Evolutionary conservation across 495 filamentous ascomycete species (phyloP).

Genomic region (Eremomyces bilateralis): DNA sequence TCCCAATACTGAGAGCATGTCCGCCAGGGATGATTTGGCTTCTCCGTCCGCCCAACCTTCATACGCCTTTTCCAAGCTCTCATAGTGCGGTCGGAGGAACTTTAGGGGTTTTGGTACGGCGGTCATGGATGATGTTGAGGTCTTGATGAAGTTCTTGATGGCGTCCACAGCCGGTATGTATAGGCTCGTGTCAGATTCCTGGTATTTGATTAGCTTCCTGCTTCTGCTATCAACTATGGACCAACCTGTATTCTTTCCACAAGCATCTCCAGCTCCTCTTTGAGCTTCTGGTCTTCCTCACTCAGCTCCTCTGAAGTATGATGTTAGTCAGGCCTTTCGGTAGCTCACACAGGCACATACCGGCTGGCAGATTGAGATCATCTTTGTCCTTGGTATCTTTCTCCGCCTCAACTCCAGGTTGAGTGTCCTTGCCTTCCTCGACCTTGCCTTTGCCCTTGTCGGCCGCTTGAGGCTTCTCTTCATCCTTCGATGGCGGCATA

Average conservation of each 20-base stretch:
- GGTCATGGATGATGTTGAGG: slow-evolving; percentile 96
- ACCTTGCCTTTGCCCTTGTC: slow-evolving; percentile 94
- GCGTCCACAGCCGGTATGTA: slow-evolving; percentile 83
- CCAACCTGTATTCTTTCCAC: slow-evolving; percentile 82
- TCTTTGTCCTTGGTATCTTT: no score
- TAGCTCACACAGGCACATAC: no score
- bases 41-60: slow-evolving; percentile 69
- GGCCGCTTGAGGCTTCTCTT: slow-evolving; percentile 47
- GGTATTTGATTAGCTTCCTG: slow-evolving; percentile 5
- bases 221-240: slow-evolving; percentile 2
- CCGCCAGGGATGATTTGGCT: slow-evolving; percentile 74
- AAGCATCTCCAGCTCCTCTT: slow-evolving; percentile 95
- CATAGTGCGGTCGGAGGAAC: slow-evolving; percentile 89
- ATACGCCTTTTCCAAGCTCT: slow-evolving; percentile 63
- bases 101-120: slow-evolving; percentile 96
- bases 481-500: slow-evolving; percentile 76
- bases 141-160: slow-evolving; percentile 96
- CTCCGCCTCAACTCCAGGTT: no score
- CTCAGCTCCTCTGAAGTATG: slow-evolving; percentile 57
- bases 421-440: slow-evolving; percentile 49
- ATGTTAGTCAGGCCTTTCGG: no score
- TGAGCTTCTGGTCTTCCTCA: slow-evolving; percentile 95
- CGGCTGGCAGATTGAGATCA: no score
- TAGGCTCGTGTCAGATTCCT: slow-evolving; percentile 73
- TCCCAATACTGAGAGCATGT: slow-evolving; percentile 89